Percentiles rank a stretch among this genome's conserved stretches.
phyloP scores from a whole-genome alignment of 2,329 filamentous ascomycete genomes.

The Saccharata proteae region DNA sequence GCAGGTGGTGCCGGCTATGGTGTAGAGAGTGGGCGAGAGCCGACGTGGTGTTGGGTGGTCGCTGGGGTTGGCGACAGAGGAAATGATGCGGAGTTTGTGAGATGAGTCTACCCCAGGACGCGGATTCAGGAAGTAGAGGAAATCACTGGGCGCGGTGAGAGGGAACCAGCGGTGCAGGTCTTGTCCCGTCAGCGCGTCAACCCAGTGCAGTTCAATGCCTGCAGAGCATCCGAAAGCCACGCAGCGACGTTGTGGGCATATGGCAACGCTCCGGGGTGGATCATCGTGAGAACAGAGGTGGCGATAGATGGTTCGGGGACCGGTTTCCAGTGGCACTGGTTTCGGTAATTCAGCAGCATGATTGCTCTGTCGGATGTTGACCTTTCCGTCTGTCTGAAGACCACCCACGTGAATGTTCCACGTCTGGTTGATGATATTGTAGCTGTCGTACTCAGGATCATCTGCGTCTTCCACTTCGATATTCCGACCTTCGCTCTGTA shows the following conservation, averaged over 20 bases:
- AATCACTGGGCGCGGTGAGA: slow-evolving; percentile 41
- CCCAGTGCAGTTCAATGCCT: slow-evolving; percentile 53
- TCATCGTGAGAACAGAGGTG: slow-evolving; percentile 49
- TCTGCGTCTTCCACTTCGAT: slow-evolving; percentile 15
- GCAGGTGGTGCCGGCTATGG: slow-evolving; percentile 16
- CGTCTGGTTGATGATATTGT: slow-evolving; percentile 18
- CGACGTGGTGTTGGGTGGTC: slow-evolving; percentile 17
- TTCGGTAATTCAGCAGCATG: neutral
- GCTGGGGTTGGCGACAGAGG: slow-evolving; percentile 41
- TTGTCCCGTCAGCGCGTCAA: slow-evolving; percentile 36
- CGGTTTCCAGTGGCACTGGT: slow-evolving; percentile 2
- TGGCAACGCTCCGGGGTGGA: slow-evolving; percentile 51
- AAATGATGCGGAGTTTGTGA: slow-evolving; percentile 50
- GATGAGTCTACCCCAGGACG: slow-evolving; percentile 39
- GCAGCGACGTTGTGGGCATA: slow-evolving; percentile 52
- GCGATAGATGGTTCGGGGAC: slow-evolving; percentile 30
- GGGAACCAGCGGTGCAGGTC: slow-evolving; percentile 45
- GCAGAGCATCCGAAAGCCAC: slow-evolving; percentile 53
- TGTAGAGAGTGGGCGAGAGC: no score
- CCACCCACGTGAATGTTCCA: slow-evolving; percentile 16
- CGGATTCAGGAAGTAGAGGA: slow-evolving; percentile 48
- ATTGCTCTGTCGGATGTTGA: neutral
- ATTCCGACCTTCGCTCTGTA: slow-evolving; percentile 15
- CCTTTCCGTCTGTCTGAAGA: no score
- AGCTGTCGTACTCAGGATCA: slow-evolving; percentile 13